Conservation (phyloP, 2,329 filamentous ascomycete species). For the Gaeumannomyces sp. region DNA sequence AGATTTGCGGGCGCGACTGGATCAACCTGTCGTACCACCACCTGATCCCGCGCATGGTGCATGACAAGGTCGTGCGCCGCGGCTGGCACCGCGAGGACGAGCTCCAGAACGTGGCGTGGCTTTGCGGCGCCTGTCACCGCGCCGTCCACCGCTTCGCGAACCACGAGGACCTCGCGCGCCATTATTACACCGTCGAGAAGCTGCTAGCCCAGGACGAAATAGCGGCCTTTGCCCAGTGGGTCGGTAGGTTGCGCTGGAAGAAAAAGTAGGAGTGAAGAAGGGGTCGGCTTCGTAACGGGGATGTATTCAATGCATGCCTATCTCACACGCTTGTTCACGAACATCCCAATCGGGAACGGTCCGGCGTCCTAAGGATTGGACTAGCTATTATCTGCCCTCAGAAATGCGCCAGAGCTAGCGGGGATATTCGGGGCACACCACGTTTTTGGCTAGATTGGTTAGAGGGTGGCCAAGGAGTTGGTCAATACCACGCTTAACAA, state of each 20-base stretch:
- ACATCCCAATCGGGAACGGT: too few relatives aligned
- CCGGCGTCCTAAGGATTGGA: too few relatives aligned
- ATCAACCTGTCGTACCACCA: slow-evolving; percentile 78
- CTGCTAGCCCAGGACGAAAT: slow-evolving; percentile 68
- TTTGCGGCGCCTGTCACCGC: slow-evolving; percentile 77
- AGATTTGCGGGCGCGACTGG: slow-evolving; percentile 71
- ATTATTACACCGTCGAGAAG: slow-evolving; percentile 67
- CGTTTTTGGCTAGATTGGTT: too few relatives aligned
- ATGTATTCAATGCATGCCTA: neutral
- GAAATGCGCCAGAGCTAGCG: too few relatives aligned
- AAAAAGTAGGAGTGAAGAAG: slow-evolving; percentile 18
- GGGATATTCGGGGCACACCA: too few relatives aligned
- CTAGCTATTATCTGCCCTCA: too few relatives aligned
- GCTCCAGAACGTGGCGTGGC: slow-evolving; percentile 76
- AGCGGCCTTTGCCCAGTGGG: slow-evolving; percentile 64
- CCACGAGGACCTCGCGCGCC: slow-evolving; percentile 71
- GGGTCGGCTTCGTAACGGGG: neutral
- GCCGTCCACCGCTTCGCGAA: slow-evolving; percentile 71
- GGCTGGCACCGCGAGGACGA: slow-evolving; percentile 73
- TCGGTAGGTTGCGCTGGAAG: slow-evolving; percentile 70
- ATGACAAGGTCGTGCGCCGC: slow-evolving; percentile 68
- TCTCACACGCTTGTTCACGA: too few relatives aligned
- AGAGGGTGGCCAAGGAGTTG: too few relatives aligned
- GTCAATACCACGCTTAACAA: too few relatives aligned
- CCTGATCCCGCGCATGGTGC: slow-evolving; percentile 71